phyloP scores from a whole-genome alignment of 495 filamentous ascomycete genomes.

The Hypoxylon subgilvum region DNA sequence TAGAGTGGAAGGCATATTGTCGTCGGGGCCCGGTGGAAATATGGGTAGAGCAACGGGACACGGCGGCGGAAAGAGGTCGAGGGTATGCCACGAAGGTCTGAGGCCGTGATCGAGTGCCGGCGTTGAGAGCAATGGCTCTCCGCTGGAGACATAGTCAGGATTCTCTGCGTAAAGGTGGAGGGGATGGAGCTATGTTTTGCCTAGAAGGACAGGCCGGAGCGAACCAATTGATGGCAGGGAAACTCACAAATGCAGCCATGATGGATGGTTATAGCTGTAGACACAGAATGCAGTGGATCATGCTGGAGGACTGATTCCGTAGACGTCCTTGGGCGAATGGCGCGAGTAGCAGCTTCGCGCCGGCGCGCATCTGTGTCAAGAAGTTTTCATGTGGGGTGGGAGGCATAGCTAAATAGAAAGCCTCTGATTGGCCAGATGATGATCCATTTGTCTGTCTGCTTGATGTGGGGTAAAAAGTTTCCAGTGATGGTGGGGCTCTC shows the following conservation, averaged over 20 bases:
- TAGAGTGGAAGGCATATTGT: constrained; percentile 8
- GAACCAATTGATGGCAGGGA: constrained; percentile 2
- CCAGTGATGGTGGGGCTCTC: no score
- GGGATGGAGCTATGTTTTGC: no score
- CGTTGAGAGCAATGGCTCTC: constrained; percentile 15
- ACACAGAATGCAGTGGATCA: background rate
- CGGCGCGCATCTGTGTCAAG: no score
- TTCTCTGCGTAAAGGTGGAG: no score
- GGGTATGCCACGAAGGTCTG: background rate
- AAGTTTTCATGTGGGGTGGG: no score
- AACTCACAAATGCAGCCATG: constrained; percentile 12
- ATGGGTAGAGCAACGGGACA: background rate
- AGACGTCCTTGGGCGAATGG: no score
- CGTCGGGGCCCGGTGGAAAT: constrained; percentile 1
- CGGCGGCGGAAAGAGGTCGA: constrained; percentile 1
- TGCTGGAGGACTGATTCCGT: constrained; percentile 36
- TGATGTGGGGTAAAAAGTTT: no score
- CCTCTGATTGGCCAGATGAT: no score
- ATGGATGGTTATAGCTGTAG: constrained; percentile 3
- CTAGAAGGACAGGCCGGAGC: no score
- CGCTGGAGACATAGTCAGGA: background rate
- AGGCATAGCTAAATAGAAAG: no score
- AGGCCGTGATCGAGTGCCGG: background rate
- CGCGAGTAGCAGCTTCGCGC: no score
- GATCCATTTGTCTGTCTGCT: no score